Evolutionary conservation across 1,284 basidiomycete species (phyloP).

Genomic region (Tylopilus sp.): DNA sequence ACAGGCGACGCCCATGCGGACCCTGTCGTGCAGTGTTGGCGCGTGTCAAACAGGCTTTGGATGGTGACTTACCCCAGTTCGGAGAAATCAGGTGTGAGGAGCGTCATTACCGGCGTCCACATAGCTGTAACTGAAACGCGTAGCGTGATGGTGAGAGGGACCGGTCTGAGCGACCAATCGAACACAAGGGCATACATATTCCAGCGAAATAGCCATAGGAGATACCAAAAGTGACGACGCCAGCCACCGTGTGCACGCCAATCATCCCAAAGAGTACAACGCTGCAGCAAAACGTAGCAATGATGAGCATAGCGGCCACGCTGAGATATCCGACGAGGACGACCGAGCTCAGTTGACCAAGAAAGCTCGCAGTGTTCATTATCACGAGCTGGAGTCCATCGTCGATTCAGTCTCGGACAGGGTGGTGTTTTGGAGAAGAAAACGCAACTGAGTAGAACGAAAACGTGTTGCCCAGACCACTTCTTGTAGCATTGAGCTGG

Average conservation of each 20-base stretch:
- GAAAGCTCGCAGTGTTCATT: slow-evolving; percentile 32
- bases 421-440: not conserved
- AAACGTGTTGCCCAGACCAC: slow-evolving; percentile 24
- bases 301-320: slow-evolving; percentile 18
- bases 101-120: slow-evolving; percentile 24
- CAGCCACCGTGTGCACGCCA: slow-evolving; percentile 24
- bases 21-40: slow-evolving; percentile 10
- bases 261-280: slow-evolving; percentile 30
- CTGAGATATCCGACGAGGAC: slow-evolving; percentile 22
- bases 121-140: slow-evolving; percentile 16
- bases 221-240: slow-evolving; percentile 31
- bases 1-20: slow-evolving; percentile 31
- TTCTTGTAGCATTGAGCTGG: slow-evolving; percentile 27
- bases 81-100: slow-evolving; percentile 30
- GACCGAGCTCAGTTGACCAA: slow-evolving; percentile 30
- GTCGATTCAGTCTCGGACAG: not conserved
- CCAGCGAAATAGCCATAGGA: slow-evolving; percentile 42
- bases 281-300: slow-evolving; percentile 32
- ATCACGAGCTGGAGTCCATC: slow-evolving; percentile 27
- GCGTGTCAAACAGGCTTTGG: not conserved
- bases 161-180: too few relatives aligned
- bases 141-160: slow-evolving; percentile 1
- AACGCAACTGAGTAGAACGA: slow-evolving; percentile 35
- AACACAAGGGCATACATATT: slow-evolving; percentile 27
- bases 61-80: slow-evolving; percentile 26